Conservation (phyloP, 305 asterid species). For the Fraxinus dipetala region DNA sequence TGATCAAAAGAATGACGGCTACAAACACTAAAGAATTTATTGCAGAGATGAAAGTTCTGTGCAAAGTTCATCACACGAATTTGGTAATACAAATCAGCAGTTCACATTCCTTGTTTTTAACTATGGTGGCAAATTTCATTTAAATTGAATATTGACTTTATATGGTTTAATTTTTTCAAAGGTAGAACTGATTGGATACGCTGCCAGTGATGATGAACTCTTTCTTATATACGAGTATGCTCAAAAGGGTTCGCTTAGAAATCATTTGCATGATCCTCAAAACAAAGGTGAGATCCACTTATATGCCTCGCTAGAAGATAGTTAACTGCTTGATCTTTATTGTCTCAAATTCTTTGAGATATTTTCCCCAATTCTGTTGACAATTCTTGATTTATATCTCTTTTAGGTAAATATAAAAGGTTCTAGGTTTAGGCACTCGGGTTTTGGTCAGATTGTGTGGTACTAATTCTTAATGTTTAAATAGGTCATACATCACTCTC, state of each 20-base stretch:
- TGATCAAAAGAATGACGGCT: constrained; percentile 81
- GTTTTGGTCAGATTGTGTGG: background rate
- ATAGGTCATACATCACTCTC: constrained; percentile 82
- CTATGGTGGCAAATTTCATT: background rate
- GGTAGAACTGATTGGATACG: constrained; percentile 96
- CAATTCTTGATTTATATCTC: background rate
- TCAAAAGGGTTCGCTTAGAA: constrained; percentile 81
- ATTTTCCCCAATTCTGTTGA: background rate
- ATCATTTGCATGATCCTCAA: constrained; percentile 89
- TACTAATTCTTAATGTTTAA: constrained; percentile 22
- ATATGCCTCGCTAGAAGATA: background rate
- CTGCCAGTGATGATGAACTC: constrained; percentile 74
- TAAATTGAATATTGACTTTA: constrained; percentile 23
- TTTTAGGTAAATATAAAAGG: background rate
- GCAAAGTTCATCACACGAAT: constrained; percentile 96
- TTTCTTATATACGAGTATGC: constrained; percentile 87
- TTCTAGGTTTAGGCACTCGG: background rate
- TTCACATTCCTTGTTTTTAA: background rate
- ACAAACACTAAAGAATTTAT: constrained; percentile 82
- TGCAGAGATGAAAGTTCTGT: constrained; percentile 92
- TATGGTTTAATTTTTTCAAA: constrained; percentile 41
- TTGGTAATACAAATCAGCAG: constrained; percentile 54
- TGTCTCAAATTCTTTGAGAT: background rate
- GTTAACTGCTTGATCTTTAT: background rate
- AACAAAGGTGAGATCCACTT: constrained; percentile 56